phyloP scores from a whole-genome alignment of 371 early-diverging fungal genomes.

The Mucor irregularis region DNA sequence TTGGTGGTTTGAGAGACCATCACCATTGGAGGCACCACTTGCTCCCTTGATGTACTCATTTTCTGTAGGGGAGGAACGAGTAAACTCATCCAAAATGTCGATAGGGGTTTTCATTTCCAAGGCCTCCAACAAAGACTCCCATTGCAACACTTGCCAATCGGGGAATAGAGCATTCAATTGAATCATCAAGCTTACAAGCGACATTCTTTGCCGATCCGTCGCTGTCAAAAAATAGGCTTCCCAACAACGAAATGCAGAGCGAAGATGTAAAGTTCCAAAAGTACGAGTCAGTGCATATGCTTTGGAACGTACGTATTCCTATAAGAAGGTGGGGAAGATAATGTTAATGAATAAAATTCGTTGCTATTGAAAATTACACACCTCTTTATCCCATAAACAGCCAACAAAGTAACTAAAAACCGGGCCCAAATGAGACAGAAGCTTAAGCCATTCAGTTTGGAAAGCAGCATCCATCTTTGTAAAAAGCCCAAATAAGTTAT shows the following conservation, averaged over 20 bases:
- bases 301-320: slow-evolving; percentile 57
- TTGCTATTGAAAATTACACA: slow-evolving; percentile 17
- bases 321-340: neutral
- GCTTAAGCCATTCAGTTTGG: slow-evolving; percentile 48
- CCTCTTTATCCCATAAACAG: slow-evolving; percentile 56
- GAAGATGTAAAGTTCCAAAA: slow-evolving; percentile 44
- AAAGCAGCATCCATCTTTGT: slow-evolving; percentile 56
- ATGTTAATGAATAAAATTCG: neutral
- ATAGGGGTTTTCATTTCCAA: slow-evolving; percentile 32
- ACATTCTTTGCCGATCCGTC: slow-evolving; percentile 34
- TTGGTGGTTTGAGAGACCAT: neutral
- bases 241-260: slow-evolving; percentile 58
- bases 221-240: slow-evolving; percentile 56
- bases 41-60: neutral
- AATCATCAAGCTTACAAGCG: slow-evolving; percentile 48
- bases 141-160: slow-evolving; percentile 57
- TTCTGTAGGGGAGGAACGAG: neutral
- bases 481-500: slow-evolving; percentile 54
- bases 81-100: slow-evolving; percentile 37
- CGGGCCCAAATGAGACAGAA: slow-evolving; percentile 51
- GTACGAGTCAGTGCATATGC: slow-evolving; percentile 44
- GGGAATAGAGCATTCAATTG: slow-evolving; percentile 52
- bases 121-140: slow-evolving; percentile 51
- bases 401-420: slow-evolving; percentile 52
- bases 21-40: neutral